Percentiles rank a stretch among this genome's conserved stretches.
Conservation (phyloP, 495 filamentous ascomycete species). For the Tricharina praecox region DNA sequence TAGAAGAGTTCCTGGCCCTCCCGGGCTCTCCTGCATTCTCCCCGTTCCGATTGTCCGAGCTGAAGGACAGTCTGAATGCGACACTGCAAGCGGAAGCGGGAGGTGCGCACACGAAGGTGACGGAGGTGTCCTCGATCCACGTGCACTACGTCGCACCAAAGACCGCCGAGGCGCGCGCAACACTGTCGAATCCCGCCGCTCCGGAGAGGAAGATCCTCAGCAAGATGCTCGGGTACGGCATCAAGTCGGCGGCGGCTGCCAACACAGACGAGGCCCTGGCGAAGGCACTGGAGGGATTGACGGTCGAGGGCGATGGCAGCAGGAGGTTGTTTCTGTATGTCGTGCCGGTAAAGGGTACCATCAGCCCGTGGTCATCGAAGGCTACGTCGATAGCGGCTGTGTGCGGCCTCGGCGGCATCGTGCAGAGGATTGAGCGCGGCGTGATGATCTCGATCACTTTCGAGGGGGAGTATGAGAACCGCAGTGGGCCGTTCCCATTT, state of each 20-base stretch:
- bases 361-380: conserved; percentile 94
- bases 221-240: conserved; percentile 48
- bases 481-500: conserved; percentile 37
- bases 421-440: conserved; percentile 78
- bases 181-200: conserved; percentile 30
- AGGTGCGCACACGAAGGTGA: conserved; percentile 37
- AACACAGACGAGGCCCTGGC: conserved; percentile 19
- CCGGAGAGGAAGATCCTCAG: conserved; percentile 32
- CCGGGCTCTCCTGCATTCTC: conserved; percentile 39
- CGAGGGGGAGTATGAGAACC: conserved; percentile 30
- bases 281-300: conserved; percentile 27
- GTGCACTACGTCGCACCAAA: conserved; percentile 44
- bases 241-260: conserved; percentile 29
- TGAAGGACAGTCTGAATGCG: conserved; percentile 26
- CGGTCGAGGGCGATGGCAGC: conserved; percentile 28
- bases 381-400: conserved; percentile 85
- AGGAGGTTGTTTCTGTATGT: conserved; percentile 44
- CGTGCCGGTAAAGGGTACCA: conserved; percentile 60
- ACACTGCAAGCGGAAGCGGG: no score
- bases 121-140: conserved; percentile 44
- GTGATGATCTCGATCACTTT: conserved; percentile 51
- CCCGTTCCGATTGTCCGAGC: conserved; percentile 35
- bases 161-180: conserved; percentile 15
- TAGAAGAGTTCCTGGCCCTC: conserved; percentile 31
- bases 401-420: conserved; percentile 56